phyloP scores from a whole-genome alignment of 176 grass and related monocot species.

The Lolium perenne region DNA sequence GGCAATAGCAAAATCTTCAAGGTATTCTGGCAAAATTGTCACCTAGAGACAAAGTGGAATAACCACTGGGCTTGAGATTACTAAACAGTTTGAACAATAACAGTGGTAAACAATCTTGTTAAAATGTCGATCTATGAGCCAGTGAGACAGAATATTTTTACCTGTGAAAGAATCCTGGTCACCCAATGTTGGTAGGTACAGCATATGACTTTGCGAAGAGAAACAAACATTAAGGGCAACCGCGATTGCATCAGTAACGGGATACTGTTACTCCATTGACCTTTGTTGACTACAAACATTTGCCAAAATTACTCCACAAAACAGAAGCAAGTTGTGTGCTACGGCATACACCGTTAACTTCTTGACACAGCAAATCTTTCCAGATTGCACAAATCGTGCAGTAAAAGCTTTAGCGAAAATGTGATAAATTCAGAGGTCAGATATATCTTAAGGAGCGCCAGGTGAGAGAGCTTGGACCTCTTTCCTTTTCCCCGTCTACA shows the following conservation, averaged over 20 bases:
- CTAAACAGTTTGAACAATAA: constrained; percentile 31
- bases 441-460: background rate
- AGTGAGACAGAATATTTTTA: background rate
- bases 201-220: background rate
- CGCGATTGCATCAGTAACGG: background rate
- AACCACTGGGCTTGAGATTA: background rate
- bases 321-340: background rate
- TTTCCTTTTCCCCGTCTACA: too few relatives aligned
- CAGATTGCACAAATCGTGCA: constrained; percentile 7
- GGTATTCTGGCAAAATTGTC: constrained; percentile 64
- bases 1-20: constrained; percentile 60
- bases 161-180: background rate
- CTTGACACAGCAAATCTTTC: background rate
- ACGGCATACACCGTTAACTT: too few relatives aligned
- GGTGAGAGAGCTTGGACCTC: too few relatives aligned
- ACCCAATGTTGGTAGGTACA: background rate
- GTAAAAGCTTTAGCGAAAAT: background rate
- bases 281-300: background rate
- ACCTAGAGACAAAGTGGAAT: constrained; percentile 50
- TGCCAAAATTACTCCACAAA: background rate
- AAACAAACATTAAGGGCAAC: background rate
- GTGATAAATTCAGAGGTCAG: background rate
- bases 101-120: background rate
- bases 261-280: background rate
- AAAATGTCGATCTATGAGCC: background rate